A percentile compares a stretch with the other conserved stretches of the same genome.
Evolutionary conservation across 2,329 filamentous ascomycete genomes (phyloP).

Genomic region (Scytalidium sp.): DNA sequence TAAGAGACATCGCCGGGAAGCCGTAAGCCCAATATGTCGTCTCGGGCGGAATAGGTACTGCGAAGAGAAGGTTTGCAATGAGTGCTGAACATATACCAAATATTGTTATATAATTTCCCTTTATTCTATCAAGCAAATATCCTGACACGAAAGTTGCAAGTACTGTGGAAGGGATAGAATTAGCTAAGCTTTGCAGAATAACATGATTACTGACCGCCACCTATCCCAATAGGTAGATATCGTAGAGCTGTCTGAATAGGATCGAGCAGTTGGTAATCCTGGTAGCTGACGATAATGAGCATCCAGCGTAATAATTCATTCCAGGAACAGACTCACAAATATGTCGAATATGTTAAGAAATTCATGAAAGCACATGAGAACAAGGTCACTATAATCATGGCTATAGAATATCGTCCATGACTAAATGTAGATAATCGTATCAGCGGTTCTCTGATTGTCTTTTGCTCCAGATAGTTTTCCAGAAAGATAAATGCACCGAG

Average conservation of each 20-base stretch:
- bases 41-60: constrained; percentile 56
- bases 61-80: constrained; percentile 57
- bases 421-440: constrained; percentile 65
- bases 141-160: constrained; percentile 16
- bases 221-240: constrained; percentile 64
- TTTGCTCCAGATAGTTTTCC: constrained; percentile 55
- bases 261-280: constrained; percentile 60
- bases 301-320: neutral
- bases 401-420: constrained; percentile 56
- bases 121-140: constrained; percentile 18
- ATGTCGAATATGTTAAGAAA: constrained; percentile 65
- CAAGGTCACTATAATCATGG: constrained; percentile 62
- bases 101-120: constrained; percentile 51
- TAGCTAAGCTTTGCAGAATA: neutral
- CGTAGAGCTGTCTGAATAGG: constrained; percentile 66
- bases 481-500: constrained; percentile 23
- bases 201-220: constrained; percentile 34
- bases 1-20: constrained; percentile 63
- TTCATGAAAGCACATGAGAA: constrained; percentile 70
- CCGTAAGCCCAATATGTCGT: constrained; percentile 68
- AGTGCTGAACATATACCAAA: constrained; percentile 38
- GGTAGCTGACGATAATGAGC: constrained; percentile 43
- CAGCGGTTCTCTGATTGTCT: constrained; percentile 50
- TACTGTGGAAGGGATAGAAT: constrained; percentile 8
- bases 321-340: constrained; percentile 36